phyloP scores from a whole-genome alignment of 495 filamentous ascomycete species.

The Penicillium pancosmium region DNA sequence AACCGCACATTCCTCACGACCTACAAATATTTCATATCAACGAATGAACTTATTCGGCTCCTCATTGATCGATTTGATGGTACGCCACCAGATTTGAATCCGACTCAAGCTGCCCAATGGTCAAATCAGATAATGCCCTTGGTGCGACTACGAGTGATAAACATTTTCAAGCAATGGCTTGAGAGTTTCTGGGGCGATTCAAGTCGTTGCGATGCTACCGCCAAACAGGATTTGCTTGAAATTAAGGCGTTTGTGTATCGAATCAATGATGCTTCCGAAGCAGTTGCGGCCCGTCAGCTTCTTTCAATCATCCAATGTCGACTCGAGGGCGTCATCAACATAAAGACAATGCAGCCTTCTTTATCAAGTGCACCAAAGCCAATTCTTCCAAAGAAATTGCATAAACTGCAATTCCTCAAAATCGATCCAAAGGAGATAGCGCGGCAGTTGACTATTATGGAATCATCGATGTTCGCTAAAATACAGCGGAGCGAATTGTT shows the following conservation, averaged over 20 bases:
- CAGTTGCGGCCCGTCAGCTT: conserved; percentile 74
- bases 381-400: conserved; percentile 92
- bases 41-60: conserved; percentile 79
- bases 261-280: conserved; percentile 75
- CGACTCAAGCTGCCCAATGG: conserved; percentile 71
- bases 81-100: conserved; percentile 72
- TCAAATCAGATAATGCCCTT: conserved; percentile 80
- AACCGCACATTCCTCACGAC: conserved; percentile 93
- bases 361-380: conserved; percentile 73
- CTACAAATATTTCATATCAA: conserved; percentile 84
- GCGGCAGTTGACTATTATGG: conserved; percentile 89
- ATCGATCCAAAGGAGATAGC: conserved; percentile 91
- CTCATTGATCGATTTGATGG: conserved; percentile 80
- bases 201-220: conserved; percentile 68
- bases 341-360: conserved; percentile 48
- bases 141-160: conserved; percentile 84
- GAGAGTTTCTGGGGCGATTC: conserved; percentile 94
- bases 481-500: conserved; percentile 85
- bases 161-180: conserved; percentile 92
- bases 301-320: conserved; percentile 79
- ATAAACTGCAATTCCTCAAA: conserved; percentile 92
- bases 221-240: conserved; percentile 71
- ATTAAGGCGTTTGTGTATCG: conserved; percentile 79
- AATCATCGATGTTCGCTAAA: conserved; percentile 82
- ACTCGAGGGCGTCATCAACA: conserved; percentile 69